Conservation (phyloP, 768 basidiomycete species). For the Leccinum longicurvipes region DNA sequence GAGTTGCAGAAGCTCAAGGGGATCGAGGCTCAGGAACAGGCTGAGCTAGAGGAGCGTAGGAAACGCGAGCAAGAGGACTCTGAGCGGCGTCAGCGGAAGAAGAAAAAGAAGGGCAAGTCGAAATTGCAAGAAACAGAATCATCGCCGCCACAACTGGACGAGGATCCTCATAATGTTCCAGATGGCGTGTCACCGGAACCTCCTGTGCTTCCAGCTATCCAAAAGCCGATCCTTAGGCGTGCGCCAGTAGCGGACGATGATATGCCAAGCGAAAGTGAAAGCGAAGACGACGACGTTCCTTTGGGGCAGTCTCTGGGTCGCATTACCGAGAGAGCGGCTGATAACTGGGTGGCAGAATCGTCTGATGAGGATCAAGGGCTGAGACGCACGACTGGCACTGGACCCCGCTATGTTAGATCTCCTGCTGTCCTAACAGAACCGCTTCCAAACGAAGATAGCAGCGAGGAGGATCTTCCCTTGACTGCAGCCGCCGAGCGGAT, state of each 20-base stretch:
- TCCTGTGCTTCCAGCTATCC: slow-evolving; percentile 35
- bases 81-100: slow-evolving; percentile 32
- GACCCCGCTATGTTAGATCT: slow-evolving; percentile 41
- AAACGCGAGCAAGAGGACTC: slow-evolving; percentile 46
- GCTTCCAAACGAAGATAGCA: slow-evolving; percentile 47
- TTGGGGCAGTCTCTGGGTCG: slow-evolving; percentile 18
- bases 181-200: slow-evolving; percentile 20
- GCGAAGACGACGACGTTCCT: slow-evolving; percentile 38
- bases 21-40: slow-evolving; percentile 68
- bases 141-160: slow-evolving; percentile 22
- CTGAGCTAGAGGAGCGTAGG: slow-evolving; percentile 50
- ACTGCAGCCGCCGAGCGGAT: slow-evolving; percentile 59
- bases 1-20: slow-evolving; percentile 79
- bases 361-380: slow-evolving; percentile 62
- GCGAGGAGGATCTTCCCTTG: slow-evolving; percentile 80
- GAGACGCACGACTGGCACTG: slow-evolving; percentile 56
- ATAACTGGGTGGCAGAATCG: slow-evolving; percentile 50
- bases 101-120: slow-evolving; percentile 44
- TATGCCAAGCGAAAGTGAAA: slow-evolving; percentile 51
- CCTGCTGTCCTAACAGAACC: slow-evolving; percentile 1
- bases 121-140: slow-evolving; percentile 44
- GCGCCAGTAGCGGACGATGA: slow-evolving; percentile 35
- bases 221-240: slow-evolving; percentile 30
- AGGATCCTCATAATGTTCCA: slow-evolving; percentile 32
- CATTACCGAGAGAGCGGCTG: slow-evolving; percentile 20